Evolutionary conservation across 129 eudicot genomes (phyloP).

Genomic region (Cynara cardunculus): DNA sequence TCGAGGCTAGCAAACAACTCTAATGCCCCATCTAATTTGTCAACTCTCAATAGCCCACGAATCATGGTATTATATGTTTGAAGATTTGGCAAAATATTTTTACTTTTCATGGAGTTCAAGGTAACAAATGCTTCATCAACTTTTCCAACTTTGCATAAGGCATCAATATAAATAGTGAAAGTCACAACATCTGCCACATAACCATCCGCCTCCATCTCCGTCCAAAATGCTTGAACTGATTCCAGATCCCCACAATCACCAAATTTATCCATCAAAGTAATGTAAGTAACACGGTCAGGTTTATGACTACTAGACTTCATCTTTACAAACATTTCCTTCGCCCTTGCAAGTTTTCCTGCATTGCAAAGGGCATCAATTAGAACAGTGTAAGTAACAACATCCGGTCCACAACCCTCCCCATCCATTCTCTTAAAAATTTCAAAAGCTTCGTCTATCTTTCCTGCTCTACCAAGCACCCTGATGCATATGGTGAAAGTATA

Average conservation of each 20-base stretch:
- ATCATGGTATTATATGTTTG: constrained; percentile 84
- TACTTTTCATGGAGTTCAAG: constrained; percentile 55
- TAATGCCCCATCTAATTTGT: constrained; percentile 61
- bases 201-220: constrained; percentile 86
- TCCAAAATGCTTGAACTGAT: constrained; percentile 60
- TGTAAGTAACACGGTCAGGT: constrained; percentile 89
- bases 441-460: constrained; percentile 74
- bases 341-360: constrained; percentile 68
- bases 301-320: constrained; percentile 74
- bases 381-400: constrained; percentile 89
- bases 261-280: constrained; percentile 79
- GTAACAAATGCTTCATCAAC: constrained; percentile 66
- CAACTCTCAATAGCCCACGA: constrained; percentile 65
- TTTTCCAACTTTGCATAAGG: constrained; percentile 78
- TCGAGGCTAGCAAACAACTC: constrained; percentile 55
- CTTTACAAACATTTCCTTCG: constrained; percentile 67
- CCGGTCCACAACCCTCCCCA: constrained; percentile 81
- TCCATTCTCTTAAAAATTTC: constrained; percentile 76
- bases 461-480: constrained; percentile 91
- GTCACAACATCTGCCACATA: constrained; percentile 78
- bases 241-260: constrained; percentile 76
- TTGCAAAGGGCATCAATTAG: constrained; percentile 84
- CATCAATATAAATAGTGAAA: constrained; percentile 71
- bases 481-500: constrained; percentile 93
- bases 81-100: constrained; percentile 65